Evolutionary conservation across 2,329 filamentous ascomycete genomes (phyloP).

Genomic region (Cadophora malorum): DNA sequence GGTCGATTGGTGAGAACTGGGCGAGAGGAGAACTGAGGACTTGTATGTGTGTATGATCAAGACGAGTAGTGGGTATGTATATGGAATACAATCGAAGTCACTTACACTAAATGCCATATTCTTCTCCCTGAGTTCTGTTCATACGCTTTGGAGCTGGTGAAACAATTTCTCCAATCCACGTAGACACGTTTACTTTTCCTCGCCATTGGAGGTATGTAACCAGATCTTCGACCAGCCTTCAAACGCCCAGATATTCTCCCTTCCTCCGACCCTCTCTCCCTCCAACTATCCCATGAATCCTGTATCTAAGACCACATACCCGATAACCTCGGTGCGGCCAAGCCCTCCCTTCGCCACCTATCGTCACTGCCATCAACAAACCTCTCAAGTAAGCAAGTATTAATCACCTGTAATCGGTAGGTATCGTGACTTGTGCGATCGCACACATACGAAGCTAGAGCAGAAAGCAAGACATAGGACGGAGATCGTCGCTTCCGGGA

Average conservation of each 20-base stretch:
- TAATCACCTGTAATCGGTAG: background rate
- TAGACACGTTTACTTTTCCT: too few species aligned
- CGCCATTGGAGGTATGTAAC: too few species aligned
- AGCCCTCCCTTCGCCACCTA: background rate
- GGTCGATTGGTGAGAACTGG: background rate
- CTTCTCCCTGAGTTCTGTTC: too few species aligned
- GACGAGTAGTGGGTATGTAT: background rate
- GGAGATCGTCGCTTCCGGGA: slow-evolving; percentile 13
- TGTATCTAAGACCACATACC: background rate
- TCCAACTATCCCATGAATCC: background rate
- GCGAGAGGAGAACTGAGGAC: background rate
- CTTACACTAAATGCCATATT: background rate
- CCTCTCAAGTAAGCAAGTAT: background rate
- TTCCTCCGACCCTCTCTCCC: background rate
- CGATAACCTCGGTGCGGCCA: slow-evolving; percentile 7
- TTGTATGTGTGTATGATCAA: slow-evolving; percentile 11
- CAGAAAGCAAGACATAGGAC: background rate
- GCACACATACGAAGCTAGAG: background rate
- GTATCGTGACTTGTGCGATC: slow-evolving; percentile 7
- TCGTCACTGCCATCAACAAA: background rate
- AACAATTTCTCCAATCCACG: too few species aligned
- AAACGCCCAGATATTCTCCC: background rate
- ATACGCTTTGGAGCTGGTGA: too few species aligned
- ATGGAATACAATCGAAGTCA: background rate
- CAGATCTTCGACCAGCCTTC: too few species aligned